Evolutionary conservation across 2,329 filamentous ascomycete species (phyloP).

Genomic region (Coniochaeta sp.): DNA sequence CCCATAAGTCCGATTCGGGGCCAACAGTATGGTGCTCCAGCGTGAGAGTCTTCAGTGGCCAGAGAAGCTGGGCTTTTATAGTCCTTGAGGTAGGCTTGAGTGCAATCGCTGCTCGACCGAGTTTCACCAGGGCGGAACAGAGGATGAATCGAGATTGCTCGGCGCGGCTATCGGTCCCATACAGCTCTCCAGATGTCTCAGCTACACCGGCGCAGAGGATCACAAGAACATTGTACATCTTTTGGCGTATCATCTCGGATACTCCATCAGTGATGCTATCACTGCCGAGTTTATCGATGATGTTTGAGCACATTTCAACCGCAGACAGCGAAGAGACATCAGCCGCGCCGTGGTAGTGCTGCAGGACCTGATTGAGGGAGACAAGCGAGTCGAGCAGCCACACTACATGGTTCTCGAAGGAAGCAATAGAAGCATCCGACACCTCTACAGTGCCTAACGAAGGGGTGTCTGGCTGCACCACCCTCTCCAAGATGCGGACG

Average conservation of each 20-base stretch:
- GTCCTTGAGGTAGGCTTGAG: conserved; percentile 18
- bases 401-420: background rate
- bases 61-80: conserved; percentile 15
- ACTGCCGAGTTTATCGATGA: background rate
- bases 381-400: conserved; percentile 1
- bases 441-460: background rate
- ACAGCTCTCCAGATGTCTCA: conserved; percentile 7
- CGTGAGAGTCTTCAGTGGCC: conserved; percentile 8
- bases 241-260: conserved; percentile 13
- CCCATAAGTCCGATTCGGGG: conserved; percentile 15
- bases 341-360: background rate
- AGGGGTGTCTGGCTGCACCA: background rate
- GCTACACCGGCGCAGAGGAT: conserved; percentile 15
- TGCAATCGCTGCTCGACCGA: conserved; percentile 12
- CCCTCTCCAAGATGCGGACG: background rate
- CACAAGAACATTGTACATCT: conserved; percentile 18
- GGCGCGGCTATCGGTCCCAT: conserved; percentile 11
- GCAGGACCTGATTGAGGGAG: background rate
- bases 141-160: conserved; percentile 8
- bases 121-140: conserved; percentile 15
- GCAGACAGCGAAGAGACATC: background rate
- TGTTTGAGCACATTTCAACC: background rate
- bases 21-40: conserved; percentile 11
- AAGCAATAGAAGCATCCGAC: background rate
- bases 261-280: conserved; percentile 20